These are phyloP conservation scores for Tetratostichococcus sp. DNA, from an alignment of 139 green algal species.

Conservation along the genomic window DNA sequence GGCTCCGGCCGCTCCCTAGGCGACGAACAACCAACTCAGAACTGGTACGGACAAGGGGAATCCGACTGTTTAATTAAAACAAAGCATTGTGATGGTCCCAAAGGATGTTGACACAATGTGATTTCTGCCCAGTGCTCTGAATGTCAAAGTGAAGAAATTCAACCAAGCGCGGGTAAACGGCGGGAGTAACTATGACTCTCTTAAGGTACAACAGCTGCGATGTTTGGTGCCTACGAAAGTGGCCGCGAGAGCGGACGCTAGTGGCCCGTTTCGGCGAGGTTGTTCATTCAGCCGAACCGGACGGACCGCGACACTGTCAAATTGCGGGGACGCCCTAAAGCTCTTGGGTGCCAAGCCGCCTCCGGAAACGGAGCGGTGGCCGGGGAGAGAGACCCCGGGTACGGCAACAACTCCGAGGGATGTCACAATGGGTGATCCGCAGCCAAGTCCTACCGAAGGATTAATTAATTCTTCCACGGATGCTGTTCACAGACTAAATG, in stretches of 20 bases:
- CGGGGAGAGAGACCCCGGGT: too few relatives aligned
- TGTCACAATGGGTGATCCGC: too few relatives aligned
- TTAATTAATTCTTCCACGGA: too few relatives aligned
- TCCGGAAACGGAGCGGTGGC: too few relatives aligned
- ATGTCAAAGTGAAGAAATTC: constrained; percentile 97
- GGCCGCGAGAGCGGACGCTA: constrained; percentile 66
- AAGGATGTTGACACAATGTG: constrained; percentile 94
- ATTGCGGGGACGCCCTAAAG: too few relatives aligned
- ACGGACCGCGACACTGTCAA: too few relatives aligned
- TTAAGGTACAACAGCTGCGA: constrained; percentile 69
- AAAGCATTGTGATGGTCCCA: constrained; percentile 90
- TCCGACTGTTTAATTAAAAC: constrained; percentile 98
- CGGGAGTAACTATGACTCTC: constrained; percentile 90
- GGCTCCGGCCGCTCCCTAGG: constrained; percentile 61
- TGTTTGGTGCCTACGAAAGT: constrained; percentile 82
- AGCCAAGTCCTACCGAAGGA: too few relatives aligned
- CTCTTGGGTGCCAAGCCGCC: too few relatives aligned
- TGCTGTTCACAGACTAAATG: too few relatives aligned
- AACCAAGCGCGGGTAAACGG: constrained; percentile 94
- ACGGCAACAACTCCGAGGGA: too few relatives aligned
- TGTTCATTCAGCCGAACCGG: too few relatives aligned
- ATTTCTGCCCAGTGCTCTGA: constrained; percentile 97
- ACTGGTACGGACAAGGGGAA: constrained; percentile 94
- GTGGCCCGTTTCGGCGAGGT: too few relatives aligned
- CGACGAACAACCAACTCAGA: constrained; percentile 89